phyloP scores from a whole-genome alignment of 371 early-diverging fungal species.

The Circinella umbellata region DNA sequence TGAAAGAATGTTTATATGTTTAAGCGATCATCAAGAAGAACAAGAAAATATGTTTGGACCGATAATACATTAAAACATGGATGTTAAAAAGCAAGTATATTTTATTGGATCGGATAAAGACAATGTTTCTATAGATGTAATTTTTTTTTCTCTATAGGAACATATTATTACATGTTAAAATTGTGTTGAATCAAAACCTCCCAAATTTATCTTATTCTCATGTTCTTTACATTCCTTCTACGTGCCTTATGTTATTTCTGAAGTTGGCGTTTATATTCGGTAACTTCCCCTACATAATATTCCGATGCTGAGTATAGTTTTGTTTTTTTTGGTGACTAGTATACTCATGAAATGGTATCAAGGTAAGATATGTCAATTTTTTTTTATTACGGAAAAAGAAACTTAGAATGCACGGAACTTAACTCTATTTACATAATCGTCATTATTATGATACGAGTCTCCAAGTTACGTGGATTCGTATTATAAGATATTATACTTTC shows the following conservation, averaged over 20 bases:
- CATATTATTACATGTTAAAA: too few relatives aligned
- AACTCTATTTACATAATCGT: neutral
- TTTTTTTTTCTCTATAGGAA: conserved; percentile 4
- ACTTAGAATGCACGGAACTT: too few relatives aligned
- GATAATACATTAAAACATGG: conserved; percentile 70
- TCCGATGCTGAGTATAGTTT: conserved; percentile 7
- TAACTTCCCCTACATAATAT: conserved; percentile 8
- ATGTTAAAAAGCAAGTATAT: conserved; percentile 46
- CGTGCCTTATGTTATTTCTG: conserved; percentile 61
- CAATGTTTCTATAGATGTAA: conserved; percentile 17
- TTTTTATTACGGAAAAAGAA: too few relatives aligned
- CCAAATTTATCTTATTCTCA: conserved; percentile 43
- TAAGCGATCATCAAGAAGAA: neutral
- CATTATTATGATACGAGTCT: neutral
- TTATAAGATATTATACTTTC: neutral
- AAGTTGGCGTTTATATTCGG: conserved; percentile 60
- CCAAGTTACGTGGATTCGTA: neutral
- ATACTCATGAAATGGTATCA: neutral
- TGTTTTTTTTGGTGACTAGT: neutral
- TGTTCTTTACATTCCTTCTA: conserved; percentile 55
- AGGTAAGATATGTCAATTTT: too few relatives aligned
- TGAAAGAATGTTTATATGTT: too few relatives aligned
- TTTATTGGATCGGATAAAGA: neutral
- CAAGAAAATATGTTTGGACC: conserved; percentile 48
- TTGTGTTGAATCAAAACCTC: too few relatives aligned